Evolutionary conservation across 495 filamentous ascomycete genomes (phyloP).

Genomic region (Parathielavia appendiculata): DNA sequence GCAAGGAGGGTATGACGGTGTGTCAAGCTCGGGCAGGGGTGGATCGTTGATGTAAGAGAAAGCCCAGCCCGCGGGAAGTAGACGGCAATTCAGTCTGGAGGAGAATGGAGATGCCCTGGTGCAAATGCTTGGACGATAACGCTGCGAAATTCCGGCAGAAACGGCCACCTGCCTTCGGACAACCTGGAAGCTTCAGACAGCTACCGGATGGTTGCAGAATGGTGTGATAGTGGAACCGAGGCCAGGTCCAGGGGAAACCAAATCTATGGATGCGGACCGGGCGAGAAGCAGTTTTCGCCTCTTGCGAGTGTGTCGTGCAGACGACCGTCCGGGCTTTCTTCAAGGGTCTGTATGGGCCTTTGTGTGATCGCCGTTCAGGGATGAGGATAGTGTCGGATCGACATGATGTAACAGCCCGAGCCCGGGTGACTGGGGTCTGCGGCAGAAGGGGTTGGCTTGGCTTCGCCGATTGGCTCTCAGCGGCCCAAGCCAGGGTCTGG

Average conservation of each 20-base stretch:
- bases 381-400: slow-evolving; percentile 32
- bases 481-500: slow-evolving; percentile 8
- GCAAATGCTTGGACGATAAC: too few relatives aligned
- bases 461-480: slow-evolving; percentile 3
- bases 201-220: neutral
- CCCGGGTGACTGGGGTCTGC: slow-evolving; percentile 24
- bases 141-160: too few relatives aligned
- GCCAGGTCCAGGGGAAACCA: slow-evolving; percentile 7
- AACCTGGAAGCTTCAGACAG: neutral
- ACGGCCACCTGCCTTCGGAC: slow-evolving; percentile 3
- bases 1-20: neutral
- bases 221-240: neutral
- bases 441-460: slow-evolving; percentile 14
- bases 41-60: neutral
- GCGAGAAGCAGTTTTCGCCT: neutral
- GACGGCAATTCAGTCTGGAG: neutral
- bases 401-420: slow-evolving; percentile 29
- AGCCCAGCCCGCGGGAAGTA: neutral
- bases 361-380: slow-evolving; percentile 18
- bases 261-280: neutral
- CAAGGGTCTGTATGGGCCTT: neutral
- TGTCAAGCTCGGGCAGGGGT: slow-evolving; percentile 3
- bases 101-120: neutral
- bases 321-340: neutral
- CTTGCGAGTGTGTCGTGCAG: neutral